These are phyloP conservation scores for Ramichloridium luteum DNA, from an alignment of 2,329 filamentous ascomycete species.

Conservation along the genomic window DNA sequence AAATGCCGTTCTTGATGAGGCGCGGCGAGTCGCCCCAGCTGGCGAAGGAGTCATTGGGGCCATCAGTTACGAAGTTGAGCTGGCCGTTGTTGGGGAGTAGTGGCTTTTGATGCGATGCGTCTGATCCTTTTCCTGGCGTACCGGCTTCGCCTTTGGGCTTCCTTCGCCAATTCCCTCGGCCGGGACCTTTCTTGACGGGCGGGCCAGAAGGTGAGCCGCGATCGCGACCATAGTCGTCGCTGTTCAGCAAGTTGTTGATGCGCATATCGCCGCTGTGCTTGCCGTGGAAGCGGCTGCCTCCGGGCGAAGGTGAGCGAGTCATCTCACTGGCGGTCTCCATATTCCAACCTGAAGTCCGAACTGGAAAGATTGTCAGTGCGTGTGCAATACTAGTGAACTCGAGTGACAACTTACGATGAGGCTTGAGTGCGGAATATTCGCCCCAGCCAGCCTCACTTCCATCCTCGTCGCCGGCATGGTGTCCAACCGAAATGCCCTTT, in stretches of 20 bases:
- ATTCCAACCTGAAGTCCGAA: not conserved
- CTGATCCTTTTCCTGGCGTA: slow-evolving; percentile 17
- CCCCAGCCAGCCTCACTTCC: slow-evolving; percentile 18
- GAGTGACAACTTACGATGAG: no score
- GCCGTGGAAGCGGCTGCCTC: slow-evolving; percentile 19
- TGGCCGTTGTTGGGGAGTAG: slow-evolving; percentile 22
- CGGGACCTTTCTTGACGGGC: slow-evolving; percentile 31
- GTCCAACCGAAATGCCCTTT: slow-evolving; percentile 28
- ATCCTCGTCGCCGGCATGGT: slow-evolving; percentile 21
- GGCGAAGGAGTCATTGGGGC: slow-evolving; percentile 3
- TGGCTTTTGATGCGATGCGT: slow-evolving; percentile 21
- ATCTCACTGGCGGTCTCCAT: slow-evolving; percentile 31
- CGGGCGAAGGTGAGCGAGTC: slow-evolving; percentile 33
- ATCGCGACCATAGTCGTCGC: slow-evolving; percentile 26
- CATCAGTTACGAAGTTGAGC: slow-evolving; percentile 19
- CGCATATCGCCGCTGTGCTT: slow-evolving; percentile 33
- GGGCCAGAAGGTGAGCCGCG: slow-evolving; percentile 10
- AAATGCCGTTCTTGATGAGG: slow-evolving; percentile 8
- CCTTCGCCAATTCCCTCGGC: slow-evolving; percentile 39
- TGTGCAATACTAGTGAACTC: no score
- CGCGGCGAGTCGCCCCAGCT: slow-evolving; percentile 2
- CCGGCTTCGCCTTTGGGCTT: slow-evolving; percentile 20
- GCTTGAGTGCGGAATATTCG: slow-evolving; percentile 1
- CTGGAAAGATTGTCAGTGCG: slow-evolving; percentile 1
- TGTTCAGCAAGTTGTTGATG: slow-evolving; percentile 38